Evolutionary conservation across 129 eudicot genomes (phyloP).

Genomic region (Tanacetum coccineum): DNA sequence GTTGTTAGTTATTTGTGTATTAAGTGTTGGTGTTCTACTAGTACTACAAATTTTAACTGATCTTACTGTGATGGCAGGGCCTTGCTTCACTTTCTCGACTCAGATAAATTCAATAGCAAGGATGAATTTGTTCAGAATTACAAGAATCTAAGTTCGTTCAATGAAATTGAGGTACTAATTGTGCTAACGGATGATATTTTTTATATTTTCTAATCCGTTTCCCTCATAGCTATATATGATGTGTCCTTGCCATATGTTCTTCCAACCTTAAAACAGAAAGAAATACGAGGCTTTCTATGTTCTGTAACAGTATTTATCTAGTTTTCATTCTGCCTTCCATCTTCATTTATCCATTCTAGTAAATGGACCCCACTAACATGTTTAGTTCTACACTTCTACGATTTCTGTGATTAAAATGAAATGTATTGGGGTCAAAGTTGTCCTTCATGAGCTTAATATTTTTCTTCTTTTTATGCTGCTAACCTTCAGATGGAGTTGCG

Average conservation of each 20-base stretch:
- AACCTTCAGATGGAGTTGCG: conserved; percentile 96
- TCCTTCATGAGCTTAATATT: not conserved
- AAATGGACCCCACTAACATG: not conserved
- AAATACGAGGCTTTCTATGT: too few relatives aligned
- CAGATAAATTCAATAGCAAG: conserved; percentile 82
- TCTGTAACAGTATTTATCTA: too few relatives aligned
- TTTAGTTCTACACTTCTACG: not conserved
- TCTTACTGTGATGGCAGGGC: conserved; percentile 61
- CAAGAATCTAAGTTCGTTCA: conserved; percentile 92
- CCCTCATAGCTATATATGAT: not conserved
- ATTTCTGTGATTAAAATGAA: not conserved
- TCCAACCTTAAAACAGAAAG: too few relatives aligned
- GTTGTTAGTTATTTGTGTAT: conserved; percentile 6
- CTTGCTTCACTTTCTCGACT: conserved; percentile 95
- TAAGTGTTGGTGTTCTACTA: not conserved
- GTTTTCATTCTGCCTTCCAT: not conserved
- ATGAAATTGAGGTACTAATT: conserved; percentile 72
- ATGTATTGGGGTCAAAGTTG: not conserved
- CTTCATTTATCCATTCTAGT: conserved; percentile 15
- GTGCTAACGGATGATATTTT: not conserved
- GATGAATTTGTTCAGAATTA: conserved; percentile 92
- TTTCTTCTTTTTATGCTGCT: conserved; percentile 47
- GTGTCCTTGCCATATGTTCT: not conserved
- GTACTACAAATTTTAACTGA: conserved; percentile 23
- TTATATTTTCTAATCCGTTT: not conserved